Percentiles rank a stretch among this genome's conserved stretches.
These are phyloP conservation scores for Microdochium bolleyi DNA, from an alignment of 2,329 filamentous ascomycete genomes.

Conservation along the genomic window DNA sequence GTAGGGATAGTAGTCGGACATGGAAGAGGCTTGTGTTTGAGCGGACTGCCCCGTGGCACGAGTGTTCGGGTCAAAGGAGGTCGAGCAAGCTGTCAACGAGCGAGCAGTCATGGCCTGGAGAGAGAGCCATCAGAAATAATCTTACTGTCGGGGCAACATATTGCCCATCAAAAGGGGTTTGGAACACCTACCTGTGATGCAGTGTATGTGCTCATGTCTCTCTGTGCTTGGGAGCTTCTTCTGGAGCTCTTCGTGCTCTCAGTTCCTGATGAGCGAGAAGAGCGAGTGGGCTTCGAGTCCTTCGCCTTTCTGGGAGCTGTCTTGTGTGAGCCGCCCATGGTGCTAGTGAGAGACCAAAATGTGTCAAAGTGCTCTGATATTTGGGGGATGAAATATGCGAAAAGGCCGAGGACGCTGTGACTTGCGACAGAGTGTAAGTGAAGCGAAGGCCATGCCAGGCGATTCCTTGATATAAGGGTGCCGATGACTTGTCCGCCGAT, in stretches of 20 bases:
- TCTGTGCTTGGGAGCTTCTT: neutral
- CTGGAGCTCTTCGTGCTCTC: neutral
- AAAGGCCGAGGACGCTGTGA: neutral
- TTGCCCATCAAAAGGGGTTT: neutral
- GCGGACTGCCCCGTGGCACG: neutral
- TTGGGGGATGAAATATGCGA: neutral
- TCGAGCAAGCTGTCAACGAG: neutral
- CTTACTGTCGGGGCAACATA: neutral
- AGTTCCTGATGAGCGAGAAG: neutral
- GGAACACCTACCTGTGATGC: neutral
- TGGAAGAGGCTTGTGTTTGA: neutral
- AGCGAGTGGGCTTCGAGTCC: neutral
- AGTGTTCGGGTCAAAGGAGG: neutral
- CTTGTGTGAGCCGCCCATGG: neutral
- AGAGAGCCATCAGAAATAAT: neutral
- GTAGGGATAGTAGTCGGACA: neutral
- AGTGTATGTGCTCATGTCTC: neutral
- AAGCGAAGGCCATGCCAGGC: neutral
- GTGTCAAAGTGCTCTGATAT: neutral
- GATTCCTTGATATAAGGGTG: neutral
- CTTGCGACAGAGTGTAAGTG: neutral
- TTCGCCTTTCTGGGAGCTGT: neutral
- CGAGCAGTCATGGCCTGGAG: neutral
- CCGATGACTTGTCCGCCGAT: neutral
- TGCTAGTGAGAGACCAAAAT: neutral